Conservation (phyloP, 1,284 basidiomycete genomes). For the Marasmius oreades region DNA sequence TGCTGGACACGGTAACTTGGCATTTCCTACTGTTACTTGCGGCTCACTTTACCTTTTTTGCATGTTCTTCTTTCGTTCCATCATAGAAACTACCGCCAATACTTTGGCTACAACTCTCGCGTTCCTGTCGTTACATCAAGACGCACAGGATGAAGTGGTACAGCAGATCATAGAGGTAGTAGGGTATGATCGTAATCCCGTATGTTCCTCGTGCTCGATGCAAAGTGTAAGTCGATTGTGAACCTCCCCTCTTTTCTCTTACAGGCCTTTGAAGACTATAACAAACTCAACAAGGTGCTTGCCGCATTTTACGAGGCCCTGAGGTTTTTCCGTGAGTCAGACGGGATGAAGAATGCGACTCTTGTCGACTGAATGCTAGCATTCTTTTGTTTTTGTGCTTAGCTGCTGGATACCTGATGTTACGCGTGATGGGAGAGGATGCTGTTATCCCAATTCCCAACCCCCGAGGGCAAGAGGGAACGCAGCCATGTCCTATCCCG, state of each 20-base stretch:
- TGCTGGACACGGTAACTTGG: constrained; percentile 19
- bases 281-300: constrained; percentile 13
- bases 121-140: constrained; percentile 18
- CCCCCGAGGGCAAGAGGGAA: constrained; percentile 13
- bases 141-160: constrained; percentile 19
- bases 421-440: constrained; percentile 16
- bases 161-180: constrained; percentile 15
- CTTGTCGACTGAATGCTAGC: background rate
- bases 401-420: constrained; percentile 17
- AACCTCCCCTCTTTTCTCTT: background rate
- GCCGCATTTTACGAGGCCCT: constrained; percentile 19
- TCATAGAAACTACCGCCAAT: constrained; percentile 18
- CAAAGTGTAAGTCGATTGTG: background rate
- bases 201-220: background rate
- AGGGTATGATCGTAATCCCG: constrained; percentile 9
- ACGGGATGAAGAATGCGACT: background rate
- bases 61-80: background rate
- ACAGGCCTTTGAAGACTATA: constrained; percentile 15
- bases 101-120: constrained; percentile 17
- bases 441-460: constrained; percentile 14
- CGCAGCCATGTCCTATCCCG: background rate
- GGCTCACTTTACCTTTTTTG: background rate
- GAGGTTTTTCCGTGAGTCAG: constrained; percentile 18
- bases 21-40: too few species aligned
- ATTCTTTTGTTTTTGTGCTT: background rate